A percentile compares a stretch with the other conserved stretches of the same genome.
phyloP scores from a whole-genome alignment of 2,329 filamentous ascomycete genomes.

The Aspergillus sp. region DNA sequence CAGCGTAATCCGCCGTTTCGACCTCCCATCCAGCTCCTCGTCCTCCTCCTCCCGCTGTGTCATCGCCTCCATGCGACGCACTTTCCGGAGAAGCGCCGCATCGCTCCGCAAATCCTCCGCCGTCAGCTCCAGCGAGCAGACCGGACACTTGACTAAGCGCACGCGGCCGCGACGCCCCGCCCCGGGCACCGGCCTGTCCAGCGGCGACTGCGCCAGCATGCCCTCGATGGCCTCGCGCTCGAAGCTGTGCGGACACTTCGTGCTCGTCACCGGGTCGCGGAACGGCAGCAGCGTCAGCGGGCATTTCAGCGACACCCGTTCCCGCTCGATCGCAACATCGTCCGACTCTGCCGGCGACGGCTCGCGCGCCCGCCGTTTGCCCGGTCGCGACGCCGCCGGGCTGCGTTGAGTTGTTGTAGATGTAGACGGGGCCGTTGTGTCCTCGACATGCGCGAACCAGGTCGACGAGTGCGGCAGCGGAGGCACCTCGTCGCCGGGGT shows the following conservation, averaged over 20 bases:
- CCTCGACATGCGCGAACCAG: conserved; percentile 51
- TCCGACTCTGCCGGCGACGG: conserved; percentile 25
- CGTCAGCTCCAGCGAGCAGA: conserved; percentile 31
- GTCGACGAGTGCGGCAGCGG: conserved; percentile 47
- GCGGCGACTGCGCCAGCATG: conserved; percentile 31
- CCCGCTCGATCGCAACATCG: conserved; percentile 38
- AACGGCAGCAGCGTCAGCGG: conserved; percentile 40
- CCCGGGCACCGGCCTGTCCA: conserved; percentile 16
- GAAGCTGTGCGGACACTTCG: conserved; percentile 42
- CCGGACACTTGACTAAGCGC: conserved; percentile 31
- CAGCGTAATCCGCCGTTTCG: background rate
- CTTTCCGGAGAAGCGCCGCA: conserved; percentile 29
- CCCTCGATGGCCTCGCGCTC: conserved; percentile 37
- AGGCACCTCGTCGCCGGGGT: conserved; percentile 44
- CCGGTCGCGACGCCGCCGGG: conserved; percentile 12
- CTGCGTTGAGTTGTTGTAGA: conserved; percentile 11
- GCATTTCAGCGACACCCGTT: conserved; percentile 38
- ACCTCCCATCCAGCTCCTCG: conserved; percentile 15
- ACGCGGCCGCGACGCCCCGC: conserved; percentile 9
- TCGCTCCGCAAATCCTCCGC: conserved; percentile 31
- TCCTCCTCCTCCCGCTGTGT: conserved; percentile 22
- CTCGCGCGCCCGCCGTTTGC: conserved; percentile 7
- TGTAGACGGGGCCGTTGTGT: conserved; percentile 10
- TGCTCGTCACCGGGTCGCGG: conserved; percentile 38
- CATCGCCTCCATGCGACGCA: conserved; percentile 24